Evolutionary conservation across 768 basidiomycete genomes (phyloP).

Genomic region (Russula brevipes): DNA sequence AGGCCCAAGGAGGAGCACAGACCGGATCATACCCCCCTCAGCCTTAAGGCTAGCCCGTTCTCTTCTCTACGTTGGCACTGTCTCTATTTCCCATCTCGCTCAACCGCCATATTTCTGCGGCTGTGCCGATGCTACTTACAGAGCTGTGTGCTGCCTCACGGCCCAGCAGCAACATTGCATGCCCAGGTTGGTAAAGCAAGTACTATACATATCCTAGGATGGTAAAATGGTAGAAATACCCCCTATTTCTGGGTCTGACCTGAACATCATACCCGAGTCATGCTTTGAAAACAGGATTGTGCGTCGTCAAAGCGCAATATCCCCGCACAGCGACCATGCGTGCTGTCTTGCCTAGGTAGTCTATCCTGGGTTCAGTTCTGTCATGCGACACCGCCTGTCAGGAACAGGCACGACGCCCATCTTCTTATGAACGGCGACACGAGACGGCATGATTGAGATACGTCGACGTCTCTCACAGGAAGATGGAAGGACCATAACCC

Average conservation of each 20-base stretch:
- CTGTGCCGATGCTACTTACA: background rate
- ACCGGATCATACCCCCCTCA: slow-evolving; percentile 14
- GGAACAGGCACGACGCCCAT: background rate
- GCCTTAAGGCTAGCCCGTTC: background rate
- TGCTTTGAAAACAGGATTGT: background rate
- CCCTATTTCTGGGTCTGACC: background rate
- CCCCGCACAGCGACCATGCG: background rate
- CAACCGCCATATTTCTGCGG: background rate
- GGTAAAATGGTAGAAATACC: background rate
- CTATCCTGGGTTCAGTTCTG: background rate
- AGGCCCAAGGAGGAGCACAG: slow-evolving; percentile 17
- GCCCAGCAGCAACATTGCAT: too few relatives aligned
- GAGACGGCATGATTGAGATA: background rate
- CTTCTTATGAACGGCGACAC: background rate
- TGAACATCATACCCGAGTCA: background rate
- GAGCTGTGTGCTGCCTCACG: background rate
- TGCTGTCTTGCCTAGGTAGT: background rate
- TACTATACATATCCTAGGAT: background rate
- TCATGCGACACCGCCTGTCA: too few relatives aligned
- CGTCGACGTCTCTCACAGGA: too few relatives aligned
- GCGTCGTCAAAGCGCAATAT: background rate
- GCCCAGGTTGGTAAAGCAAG: too few relatives aligned
- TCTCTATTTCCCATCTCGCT: background rate
- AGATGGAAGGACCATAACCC: too few relatives aligned
- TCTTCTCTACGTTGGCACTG: background rate